phyloP scores from a whole-genome alignment of 2,329 filamentous ascomycete species.

The Aspergillus fructus region DNA sequence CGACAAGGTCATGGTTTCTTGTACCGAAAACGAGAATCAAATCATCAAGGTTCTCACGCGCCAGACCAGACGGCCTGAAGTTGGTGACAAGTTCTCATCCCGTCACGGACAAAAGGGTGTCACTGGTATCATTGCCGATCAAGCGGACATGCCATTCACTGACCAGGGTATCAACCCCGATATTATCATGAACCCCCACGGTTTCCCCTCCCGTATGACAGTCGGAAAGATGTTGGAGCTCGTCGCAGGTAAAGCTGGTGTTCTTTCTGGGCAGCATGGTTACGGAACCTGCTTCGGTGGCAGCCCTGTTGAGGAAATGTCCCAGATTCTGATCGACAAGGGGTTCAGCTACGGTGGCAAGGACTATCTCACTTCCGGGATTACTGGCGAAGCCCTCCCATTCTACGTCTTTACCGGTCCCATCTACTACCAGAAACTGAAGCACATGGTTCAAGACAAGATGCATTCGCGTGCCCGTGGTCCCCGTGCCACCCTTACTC shows the following conservation, averaged over 20 bases:
- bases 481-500: slow-evolving; percentile 84
- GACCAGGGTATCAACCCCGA: slow-evolving; percentile 90
- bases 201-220: slow-evolving; percentile 99
- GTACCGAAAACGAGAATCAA: slow-evolving; percentile 80
- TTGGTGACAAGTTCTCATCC: slow-evolving; percentile 98
- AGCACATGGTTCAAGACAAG: slow-evolving; percentile 99
- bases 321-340: slow-evolving; percentile 75
- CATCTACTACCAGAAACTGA: slow-evolving; percentile 98
- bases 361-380: slow-evolving; percentile 91
- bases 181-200: slow-evolving; percentile 99
- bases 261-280: slow-evolving; percentile 79
- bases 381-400: slow-evolving; percentile 89
- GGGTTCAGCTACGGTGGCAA: slow-evolving; percentile 98
- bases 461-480: slow-evolving; percentile 96
- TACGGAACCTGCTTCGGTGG: slow-evolving; percentile 88
- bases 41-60: slow-evolving; percentile 93
- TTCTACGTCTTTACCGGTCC: slow-evolving; percentile 98
- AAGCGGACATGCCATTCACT: slow-evolving; percentile 95
- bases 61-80: slow-evolving; percentile 91
- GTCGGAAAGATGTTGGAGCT: slow-evolving; percentile 97
- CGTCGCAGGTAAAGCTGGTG: slow-evolving; percentile 87
- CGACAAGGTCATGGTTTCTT: slow-evolving; percentile 93
- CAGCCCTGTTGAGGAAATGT: slow-evolving; percentile 86
- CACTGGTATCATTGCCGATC: slow-evolving; percentile 91
- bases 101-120: slow-evolving; percentile 98